phyloP scores from a whole-genome alignment of 2,329 filamentous ascomycete genomes.

The Cladophialophora chaetospira region DNA sequence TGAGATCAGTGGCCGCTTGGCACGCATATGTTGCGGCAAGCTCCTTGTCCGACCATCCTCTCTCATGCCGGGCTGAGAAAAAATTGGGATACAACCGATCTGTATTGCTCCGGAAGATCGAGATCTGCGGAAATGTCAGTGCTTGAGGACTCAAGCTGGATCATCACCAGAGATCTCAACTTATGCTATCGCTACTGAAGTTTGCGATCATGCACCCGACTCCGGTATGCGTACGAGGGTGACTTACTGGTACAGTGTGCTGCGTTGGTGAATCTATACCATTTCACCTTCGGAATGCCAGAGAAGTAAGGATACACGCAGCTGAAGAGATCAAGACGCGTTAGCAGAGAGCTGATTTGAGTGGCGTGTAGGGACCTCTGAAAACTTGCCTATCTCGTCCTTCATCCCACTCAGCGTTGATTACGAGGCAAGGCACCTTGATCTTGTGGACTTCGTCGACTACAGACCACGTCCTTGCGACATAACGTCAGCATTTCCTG shows the following conservation, averaged over 20 bases:
- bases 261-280: conserved; percentile 38
- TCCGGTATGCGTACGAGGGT: not conserved
- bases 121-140: conserved; percentile 26
- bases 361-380: not conserved
- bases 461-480: conserved; percentile 38
- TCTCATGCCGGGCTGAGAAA: conserved; percentile 24
- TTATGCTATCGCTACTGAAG: too few relatives aligned
- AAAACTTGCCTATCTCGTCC: conserved; percentile 20
- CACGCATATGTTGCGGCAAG: too few relatives aligned
- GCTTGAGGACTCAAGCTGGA: too few relatives aligned
- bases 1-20: too few relatives aligned
- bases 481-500: not conserved
- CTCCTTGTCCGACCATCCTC: not conserved
- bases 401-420: conserved; percentile 47
- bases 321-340: not conserved
- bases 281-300: conserved; percentile 44
- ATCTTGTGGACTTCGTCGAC: conserved; percentile 41
- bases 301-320: conserved; percentile 28
- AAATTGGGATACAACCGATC: conserved; percentile 40
- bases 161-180: too few relatives aligned
- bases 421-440: conserved; percentile 42
- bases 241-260: conserved; percentile 35
- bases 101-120: conserved; percentile 43
- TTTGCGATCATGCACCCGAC: not conserved
- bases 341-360: not conserved